These are phyloP conservation scores for Scolecobasidium constrictum DNA, from an alignment of 2,329 filamentous ascomycete species.

Conservation along the genomic window DNA sequence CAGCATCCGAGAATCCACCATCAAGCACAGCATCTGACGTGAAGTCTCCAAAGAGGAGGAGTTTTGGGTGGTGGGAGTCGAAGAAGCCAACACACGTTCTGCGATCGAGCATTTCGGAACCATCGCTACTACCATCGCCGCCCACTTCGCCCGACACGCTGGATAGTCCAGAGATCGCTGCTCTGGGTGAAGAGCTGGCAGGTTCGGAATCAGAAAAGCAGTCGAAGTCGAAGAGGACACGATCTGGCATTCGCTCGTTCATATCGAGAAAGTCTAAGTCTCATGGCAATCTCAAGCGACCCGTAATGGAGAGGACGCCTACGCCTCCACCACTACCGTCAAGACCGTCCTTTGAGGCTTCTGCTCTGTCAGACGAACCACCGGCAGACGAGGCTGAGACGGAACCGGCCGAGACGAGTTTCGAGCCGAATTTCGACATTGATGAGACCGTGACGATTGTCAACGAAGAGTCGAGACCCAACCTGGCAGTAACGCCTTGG, in stretches of 20 bases:
- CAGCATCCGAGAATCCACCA: constrained; percentile 12
- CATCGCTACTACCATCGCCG: constrained; percentile 7
- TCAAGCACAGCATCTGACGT: constrained; percentile 13
- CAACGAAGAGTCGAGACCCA: constrained; percentile 17
- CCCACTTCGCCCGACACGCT: constrained; percentile 1
- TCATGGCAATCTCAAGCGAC: constrained; percentile 25
- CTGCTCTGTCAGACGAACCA: not conserved
- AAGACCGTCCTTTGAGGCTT: not conserved
- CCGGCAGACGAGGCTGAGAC: not conserved
- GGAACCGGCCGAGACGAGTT: constrained; percentile 16
- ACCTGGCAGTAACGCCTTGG: constrained; percentile 17
- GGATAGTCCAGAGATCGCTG: not conserved
- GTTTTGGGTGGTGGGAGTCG: constrained; percentile 9
- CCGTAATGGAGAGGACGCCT: not conserved
- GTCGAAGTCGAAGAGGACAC: constrained; percentile 55
- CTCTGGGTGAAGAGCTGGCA: constrained; percentile 11
- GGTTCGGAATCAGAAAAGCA: not conserved
- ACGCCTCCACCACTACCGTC: constrained; percentile 2
- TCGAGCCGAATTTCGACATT: constrained; percentile 29
- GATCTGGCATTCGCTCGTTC: constrained; percentile 59
- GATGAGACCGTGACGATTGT: constrained; percentile 31
- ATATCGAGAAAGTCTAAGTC: constrained; percentile 51
- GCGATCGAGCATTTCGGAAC: constrained; percentile 6
- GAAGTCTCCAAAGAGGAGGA: constrained; percentile 5
- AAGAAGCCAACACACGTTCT: constrained; percentile 4